A percentile compares a stretch with the other conserved stretches of the same genome.
Evolutionary conservation across 2,329 filamentous ascomycete species (phyloP).

Genomic region (Calonectria honghensis): DNA sequence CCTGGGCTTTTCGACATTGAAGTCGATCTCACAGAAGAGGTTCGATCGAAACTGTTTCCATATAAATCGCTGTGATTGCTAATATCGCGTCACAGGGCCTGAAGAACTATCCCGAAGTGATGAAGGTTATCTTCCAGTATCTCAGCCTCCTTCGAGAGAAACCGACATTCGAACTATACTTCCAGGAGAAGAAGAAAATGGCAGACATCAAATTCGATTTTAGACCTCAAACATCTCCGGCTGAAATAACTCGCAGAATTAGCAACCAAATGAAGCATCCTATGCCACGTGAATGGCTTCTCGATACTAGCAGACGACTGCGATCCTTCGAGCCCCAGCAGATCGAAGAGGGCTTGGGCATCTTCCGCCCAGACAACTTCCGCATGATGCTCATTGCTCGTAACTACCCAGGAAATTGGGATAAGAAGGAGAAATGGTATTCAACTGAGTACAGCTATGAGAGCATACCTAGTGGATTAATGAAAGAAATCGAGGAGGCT

Average conservation of each 20-base stretch:
- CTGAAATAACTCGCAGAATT: conserved; percentile 89
- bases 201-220: conserved; percentile 96
- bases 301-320: conserved; percentile 86
- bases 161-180: conserved; percentile 92
- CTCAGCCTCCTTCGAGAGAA: conserved; percentile 88
- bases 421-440: conserved; percentile 96
- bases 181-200: conserved; percentile 92
- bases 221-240: conserved; percentile 92
- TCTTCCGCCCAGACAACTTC: conserved; percentile 91
- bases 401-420: conserved; percentile 88
- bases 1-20: conserved; percentile 87
- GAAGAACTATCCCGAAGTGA: conserved; percentile 87
- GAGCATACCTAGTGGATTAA: conserved; percentile 84
- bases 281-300: conserved; percentile 88
- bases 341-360: conserved; percentile 84
- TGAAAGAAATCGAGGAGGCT: conserved; percentile 81
- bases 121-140: conserved; percentile 92
- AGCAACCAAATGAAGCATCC: conserved; percentile 96
- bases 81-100: conserved; percentile 69
- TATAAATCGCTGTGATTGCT: not conserved
- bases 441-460: conserved; percentile 94
- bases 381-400: conserved; percentile 88
- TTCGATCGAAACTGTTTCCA: conserved; percentile 53
- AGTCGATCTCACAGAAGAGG: conserved; percentile 88
- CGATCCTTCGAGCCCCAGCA: conserved; percentile 86